Evolutionary conservation across 2,329 filamentous ascomycete species (phyloP).

Genomic region (Teratosphaeria epicoccoides): DNA sequence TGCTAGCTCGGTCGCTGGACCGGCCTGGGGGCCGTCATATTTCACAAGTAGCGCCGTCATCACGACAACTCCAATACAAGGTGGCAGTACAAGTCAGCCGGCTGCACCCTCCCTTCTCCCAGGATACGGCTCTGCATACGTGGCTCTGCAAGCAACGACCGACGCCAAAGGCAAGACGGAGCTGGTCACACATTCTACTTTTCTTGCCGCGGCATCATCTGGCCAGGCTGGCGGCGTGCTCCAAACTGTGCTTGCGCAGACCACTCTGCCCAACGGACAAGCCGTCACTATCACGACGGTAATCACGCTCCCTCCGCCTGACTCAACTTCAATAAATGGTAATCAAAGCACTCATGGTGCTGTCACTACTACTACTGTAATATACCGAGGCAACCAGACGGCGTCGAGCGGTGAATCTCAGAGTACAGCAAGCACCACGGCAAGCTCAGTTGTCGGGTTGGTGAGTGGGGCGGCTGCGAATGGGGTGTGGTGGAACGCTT

Average conservation of each 20-base stretch:
- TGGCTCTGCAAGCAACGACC: background rate
- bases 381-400: background rate
- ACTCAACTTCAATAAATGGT: too few relatives aligned
- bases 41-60: background rate
- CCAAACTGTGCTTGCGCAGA: background rate
- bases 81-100: too few relatives aligned
- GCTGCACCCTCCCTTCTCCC: background rate
- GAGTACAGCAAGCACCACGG: background rate
- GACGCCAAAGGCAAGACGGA: background rate
- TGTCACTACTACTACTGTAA: background rate
- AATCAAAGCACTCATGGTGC: too few relatives aligned
- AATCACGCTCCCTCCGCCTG: background rate
- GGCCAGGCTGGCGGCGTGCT: background rate
- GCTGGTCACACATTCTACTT: background rate
- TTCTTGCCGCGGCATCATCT: background rate
- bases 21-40: background rate
- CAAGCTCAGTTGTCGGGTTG: background rate
- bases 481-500: background rate
- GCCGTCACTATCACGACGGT: background rate
- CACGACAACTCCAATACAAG: too few relatives aligned
- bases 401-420: background rate
- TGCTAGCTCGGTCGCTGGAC: background rate
- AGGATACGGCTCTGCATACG: background rate
- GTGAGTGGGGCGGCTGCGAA: background rate
- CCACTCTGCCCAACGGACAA: background rate